A percentile compares a stretch with the other conserved stretches of the same genome.
Evolutionary conservation across 495 filamentous ascomycete species (phyloP).

Genomic region (Penicillium ochrochloron): DNA sequence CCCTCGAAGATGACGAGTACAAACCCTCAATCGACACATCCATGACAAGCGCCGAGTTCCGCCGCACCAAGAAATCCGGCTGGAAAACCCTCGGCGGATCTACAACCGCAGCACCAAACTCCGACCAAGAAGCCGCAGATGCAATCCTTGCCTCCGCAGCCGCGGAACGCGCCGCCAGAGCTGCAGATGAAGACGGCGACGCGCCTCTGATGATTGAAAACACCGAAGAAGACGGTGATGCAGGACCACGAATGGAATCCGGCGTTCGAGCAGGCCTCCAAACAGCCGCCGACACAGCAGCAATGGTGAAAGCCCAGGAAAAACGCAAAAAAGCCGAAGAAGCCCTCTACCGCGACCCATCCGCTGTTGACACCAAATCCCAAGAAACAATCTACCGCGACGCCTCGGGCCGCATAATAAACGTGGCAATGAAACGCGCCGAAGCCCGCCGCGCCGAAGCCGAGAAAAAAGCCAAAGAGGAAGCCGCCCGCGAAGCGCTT

Average conservation of each 20-base stretch:
- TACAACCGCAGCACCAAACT: conserved; percentile 43
- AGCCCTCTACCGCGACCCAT: conserved; percentile 44
- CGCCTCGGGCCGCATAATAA: conserved; percentile 88
- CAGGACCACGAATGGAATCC: conserved; percentile 68
- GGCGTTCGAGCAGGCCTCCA: conserved; percentile 88
- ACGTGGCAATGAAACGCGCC: conserved; percentile 85
- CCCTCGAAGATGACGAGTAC: conserved; percentile 50
- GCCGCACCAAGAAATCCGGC: conserved; percentile 71
- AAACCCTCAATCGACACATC: conserved; percentile 53
- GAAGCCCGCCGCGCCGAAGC: conserved; percentile 76
- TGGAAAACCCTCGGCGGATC: conserved; percentile 72
- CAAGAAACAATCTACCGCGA: conserved; percentile 92
- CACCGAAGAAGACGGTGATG: conserved; percentile 25
- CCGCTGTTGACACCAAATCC: conserved; percentile 42
- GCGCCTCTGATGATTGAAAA: conserved; percentile 43
- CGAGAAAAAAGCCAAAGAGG: conserved; percentile 68
- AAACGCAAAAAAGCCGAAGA: conserved; percentile 49
- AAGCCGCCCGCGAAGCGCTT: conserved; percentile 63
- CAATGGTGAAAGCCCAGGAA: conserved; percentile 77
- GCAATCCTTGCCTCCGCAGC: conserved; percentile 79
- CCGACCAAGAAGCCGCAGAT: conserved; percentile 72
- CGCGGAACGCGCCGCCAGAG: conserved; percentile 57
- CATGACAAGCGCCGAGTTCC: conserved; percentile 67
- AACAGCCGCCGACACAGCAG: conserved; percentile 73
- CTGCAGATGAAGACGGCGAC: conserved; percentile 53